Evolutionary conservation across 2,329 filamentous ascomycete genomes (phyloP), one percentile per base, ranked within the genome.

Genomic region (Fusarium sp.): DNA sequence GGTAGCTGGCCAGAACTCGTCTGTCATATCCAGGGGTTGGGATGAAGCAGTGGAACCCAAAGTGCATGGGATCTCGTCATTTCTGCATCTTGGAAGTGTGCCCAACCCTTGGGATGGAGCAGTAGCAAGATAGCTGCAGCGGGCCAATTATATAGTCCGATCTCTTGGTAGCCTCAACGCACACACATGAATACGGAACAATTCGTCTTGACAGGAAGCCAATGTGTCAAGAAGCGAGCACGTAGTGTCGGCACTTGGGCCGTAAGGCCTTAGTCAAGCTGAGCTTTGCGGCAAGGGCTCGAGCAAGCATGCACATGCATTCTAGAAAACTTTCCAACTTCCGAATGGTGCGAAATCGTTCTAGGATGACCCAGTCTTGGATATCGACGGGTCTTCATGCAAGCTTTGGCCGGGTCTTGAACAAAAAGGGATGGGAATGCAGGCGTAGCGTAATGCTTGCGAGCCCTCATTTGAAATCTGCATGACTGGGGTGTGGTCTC

Each of bases 51-150:
- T 74, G 72, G 63, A 70, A 73, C 67, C 44, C 40, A 44, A 43
- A 43, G 61, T 59, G 62, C 70, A 72, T 68, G 54, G 14, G 51
- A 74, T 74, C 68, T 72, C 68, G 70, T 73, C 72, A 74, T 70
- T 64, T 57, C 56, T 72, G 62, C 58, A 55, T 57, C 57, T 60
- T 50, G 33, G 46, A 46, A 43, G 45, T 56, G 45, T 56, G 43
- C 45, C 39, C 54, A 59, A 63, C 51, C 46, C 46, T 59, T 59
- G 55, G 11, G 42, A 52, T 63, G 57, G 57, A 57, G 60, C 42
- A 33, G 62, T 49, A 36, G 44, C 47, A 33, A 56, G 60, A 52
- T 58, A 57, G 53, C 42, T 47, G 44, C 34, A 42, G 33, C 33
- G 33, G 57, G 28, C 57, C 58, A 65, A 58, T 66, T 26, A 57